Evolutionary conservation across 192 early-diverging fungal genomes (phyloP).

Genomic region (Coemansia furcata): DNA sequence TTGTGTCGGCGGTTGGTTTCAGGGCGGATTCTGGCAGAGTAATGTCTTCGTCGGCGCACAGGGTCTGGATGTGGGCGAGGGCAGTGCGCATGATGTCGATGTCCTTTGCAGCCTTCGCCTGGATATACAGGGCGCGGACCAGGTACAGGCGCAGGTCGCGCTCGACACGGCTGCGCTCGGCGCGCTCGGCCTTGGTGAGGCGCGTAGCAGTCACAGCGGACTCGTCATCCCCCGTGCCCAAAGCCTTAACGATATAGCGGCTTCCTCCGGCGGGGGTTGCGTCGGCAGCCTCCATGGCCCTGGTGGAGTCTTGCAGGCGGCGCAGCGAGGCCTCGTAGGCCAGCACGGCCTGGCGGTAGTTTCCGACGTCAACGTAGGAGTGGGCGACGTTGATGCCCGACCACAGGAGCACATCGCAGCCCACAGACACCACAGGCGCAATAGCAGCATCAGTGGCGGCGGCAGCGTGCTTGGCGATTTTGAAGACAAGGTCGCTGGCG

Average conservation of each 20-base stretch:
- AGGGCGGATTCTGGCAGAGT: slow-evolving; percentile 17
- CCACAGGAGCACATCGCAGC: slow-evolving; percentile 48
- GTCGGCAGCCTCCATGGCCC: slow-evolving; percentile 10
- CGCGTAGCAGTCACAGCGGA: neutral
- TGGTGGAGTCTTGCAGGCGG: slow-evolving; percentile 29
- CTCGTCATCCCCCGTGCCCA: neutral
- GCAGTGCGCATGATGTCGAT: slow-evolving; percentile 59
- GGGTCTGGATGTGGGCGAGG: slow-evolving; percentile 42
- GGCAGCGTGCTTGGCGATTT: slow-evolving; percentile 3
- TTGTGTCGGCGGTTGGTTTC: neutral
- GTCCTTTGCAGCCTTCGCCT: slow-evolving; percentile 65
- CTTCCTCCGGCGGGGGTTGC: neutral
- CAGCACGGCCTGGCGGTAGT: slow-evolving; percentile 66
- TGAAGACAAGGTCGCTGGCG: slow-evolving; percentile 32
- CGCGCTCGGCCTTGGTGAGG: slow-evolving; percentile 18
- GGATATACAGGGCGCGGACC: slow-evolving; percentile 51
- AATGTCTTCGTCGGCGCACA: slow-evolving; percentile 17
- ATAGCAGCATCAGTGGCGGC: neutral
- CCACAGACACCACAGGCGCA: neutral
- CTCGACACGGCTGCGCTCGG: slow-evolving; percentile 16
- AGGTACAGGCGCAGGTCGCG: slow-evolving; percentile 43
- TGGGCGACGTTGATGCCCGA: slow-evolving; percentile 76
- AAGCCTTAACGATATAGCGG: neutral
- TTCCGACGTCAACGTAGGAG: slow-evolving; percentile 68
- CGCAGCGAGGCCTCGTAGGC: slow-evolving; percentile 67